Base-by-base conservation (phyloP, 2,329 filamentous ascomycete species). In the Aspergillus thermomutatus region DNA sequence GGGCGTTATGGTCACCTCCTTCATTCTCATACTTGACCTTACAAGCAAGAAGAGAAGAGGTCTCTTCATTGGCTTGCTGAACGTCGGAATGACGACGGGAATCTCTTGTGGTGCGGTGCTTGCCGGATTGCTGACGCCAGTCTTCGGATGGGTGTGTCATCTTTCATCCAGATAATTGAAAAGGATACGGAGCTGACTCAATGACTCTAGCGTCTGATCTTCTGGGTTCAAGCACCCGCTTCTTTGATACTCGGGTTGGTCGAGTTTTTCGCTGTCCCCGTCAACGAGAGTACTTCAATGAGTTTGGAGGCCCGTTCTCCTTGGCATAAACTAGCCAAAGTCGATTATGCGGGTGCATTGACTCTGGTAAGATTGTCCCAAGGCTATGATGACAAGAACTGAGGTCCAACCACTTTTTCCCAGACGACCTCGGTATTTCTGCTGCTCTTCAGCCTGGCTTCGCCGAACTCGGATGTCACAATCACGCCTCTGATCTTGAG, bases 21-120 rank as follows among this genome's bases (percentile, higher is more conserved):
- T 91, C 49, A 90, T 95, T 49, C 78, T 93, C 23, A 85, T 90
- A 0, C 80, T 94, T n/a, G 87, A 93, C 68, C 76, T 94, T 59
- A 83, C 87, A 0, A 84, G 82, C 23, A 83, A 85, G 59, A 85
- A 84, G 60, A 80, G 84, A 4, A 80, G 91, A 56, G 91, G 91
- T 0, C 61, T 94, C 21, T 89, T 86, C 55, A 83, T 95, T 59
- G 91, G 90, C 1, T 72, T 91, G 43, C 80, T 90, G 21, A 94
- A 93, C 65, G 82, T 87, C 0, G 85, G 86, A 0, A 88, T 89
- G 68, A 92, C 89, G 0, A 76, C 84, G 11, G 90, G 89, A 3
- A 80, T 92, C 4, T 86, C 88, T 0, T 79, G 89, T 1, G 89
- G 89, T 1, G 89, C 87, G 0, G 84, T 91, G 6, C 78, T 90